Evolutionary conservation across 352 stramenopile genomes (phyloP), one percentile per base, ranked within the genome.

Genomic region (Phytopythium litorale): DNA sequence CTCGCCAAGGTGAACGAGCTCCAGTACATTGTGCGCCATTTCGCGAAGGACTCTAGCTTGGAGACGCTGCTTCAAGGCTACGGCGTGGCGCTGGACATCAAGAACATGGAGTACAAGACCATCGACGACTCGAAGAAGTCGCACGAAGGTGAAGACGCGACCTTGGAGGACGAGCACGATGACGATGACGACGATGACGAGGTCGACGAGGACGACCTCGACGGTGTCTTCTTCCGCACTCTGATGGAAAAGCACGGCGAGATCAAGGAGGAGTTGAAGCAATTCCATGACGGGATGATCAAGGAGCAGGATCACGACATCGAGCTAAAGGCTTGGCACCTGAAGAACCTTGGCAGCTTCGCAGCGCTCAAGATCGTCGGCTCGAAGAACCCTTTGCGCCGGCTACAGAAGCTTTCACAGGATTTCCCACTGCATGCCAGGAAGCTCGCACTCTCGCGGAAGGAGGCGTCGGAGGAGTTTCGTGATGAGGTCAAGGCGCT

Each of bases 61-160:
- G 74, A 88, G 64, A 96, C 91, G 49, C 66, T 91, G 43, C 63
- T 98, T 11, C 89, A 97, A 55, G 95, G 94, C 21, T 98, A 97
- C 59, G 93, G 93, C 11, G 89, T 98, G 32, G 81, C 86, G 3
- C 70, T 98, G 33, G 91, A 98, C 59, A 97, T 98, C 59, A 98
- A 98, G 71, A 98, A 98, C 70, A 98, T 98, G 87, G 95, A 98
- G 72, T 98, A 98, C 73, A 97, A 97, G 67, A 98, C 93, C 9
- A 94, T 98, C 60, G 94, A 98, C 64, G 92, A 98, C 67, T 91
- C 80, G 16, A 90, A 89, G 63, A 86, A 83, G 46, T 61, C 64
- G 18, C 70, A 78, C 5, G 75, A 84, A 23, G 67, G 78, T 48
- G 62, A 70, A 28, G 60, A 68, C 48, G 62, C 49, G 58, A 78